Evolutionary conservation across 1,284 basidiomycete genomes (phyloP).

Genomic region (Afroboletus lepidellus): DNA sequence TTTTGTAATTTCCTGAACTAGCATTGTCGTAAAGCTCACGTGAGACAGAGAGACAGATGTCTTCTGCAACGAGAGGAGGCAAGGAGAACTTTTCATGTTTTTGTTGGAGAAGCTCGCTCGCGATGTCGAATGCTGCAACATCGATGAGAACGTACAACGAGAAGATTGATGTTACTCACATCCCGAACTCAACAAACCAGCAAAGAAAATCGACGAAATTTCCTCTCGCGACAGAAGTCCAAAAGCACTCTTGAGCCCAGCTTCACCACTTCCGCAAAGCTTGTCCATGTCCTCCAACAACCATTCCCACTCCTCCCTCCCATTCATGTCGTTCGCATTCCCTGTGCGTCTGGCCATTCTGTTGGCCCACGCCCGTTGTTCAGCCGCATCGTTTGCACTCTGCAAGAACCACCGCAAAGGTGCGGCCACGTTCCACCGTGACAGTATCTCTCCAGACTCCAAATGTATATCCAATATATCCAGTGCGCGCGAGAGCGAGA

Average conservation of each 20-base stretch:
- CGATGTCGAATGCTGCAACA: conserved; percentile 73
- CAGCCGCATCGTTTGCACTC: conserved; percentile 59
- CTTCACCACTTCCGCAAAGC: conserved; percentile 66
- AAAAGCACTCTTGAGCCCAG: conserved; percentile 69
- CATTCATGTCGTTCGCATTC: conserved; percentile 53
- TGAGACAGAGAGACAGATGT: conserved; percentile 77
- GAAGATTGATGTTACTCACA: conserved; percentile 59
- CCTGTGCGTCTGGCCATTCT: conserved; percentile 78
- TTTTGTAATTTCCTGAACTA: conserved; percentile 84
- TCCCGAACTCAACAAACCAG: conserved; percentile 79
- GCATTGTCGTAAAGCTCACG: conserved; percentile 94
- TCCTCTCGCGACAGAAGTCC: conserved; percentile 72
- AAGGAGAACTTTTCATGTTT: conserved; percentile 53
- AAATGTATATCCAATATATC: conserved; percentile 92
- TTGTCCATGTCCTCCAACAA: conserved; percentile 88
- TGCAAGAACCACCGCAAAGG: conserved; percentile 84
- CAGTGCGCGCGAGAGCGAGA: conserved; percentile 75
- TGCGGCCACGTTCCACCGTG: conserved; percentile 81
- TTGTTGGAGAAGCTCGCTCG: conserved; percentile 62
- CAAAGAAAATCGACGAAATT: conserved; percentile 76
- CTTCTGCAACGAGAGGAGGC: conserved; percentile 57
- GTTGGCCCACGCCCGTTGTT: conserved; percentile 85
- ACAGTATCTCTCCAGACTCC: conserved; percentile 88
- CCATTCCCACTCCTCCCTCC: conserved; percentile 79
- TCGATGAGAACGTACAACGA: conserved; percentile 10